Evolutionary conservation across 139 green algal genomes (phyloP).

Genomic region (Cymbomonas tetramitiformis): DNA sequence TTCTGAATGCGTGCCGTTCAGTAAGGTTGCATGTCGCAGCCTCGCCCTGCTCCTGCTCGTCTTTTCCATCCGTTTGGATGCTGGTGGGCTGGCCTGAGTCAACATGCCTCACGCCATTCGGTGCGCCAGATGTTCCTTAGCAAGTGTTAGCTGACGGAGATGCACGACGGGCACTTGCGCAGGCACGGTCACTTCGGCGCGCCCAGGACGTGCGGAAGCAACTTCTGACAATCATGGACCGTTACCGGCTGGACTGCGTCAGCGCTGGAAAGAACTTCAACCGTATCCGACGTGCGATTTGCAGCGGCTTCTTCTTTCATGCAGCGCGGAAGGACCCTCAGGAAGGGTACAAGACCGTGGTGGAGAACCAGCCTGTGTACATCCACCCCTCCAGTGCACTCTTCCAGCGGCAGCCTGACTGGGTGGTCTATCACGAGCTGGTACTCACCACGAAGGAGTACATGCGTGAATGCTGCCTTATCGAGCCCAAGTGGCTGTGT

Average conservation of each 20-base stretch:
- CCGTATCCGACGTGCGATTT: slow-evolving; percentile 88
- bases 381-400: slow-evolving; percentile 77
- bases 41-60: too few relatives aligned
- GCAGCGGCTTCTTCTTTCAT: slow-evolving; percentile 89
- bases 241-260: slow-evolving; percentile 93
- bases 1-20: too few relatives aligned
- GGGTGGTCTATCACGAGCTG: slow-evolving; percentile 93
- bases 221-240: slow-evolving; percentile 96
- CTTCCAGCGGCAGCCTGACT: slow-evolving; percentile 82
- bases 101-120: too few relatives aligned
- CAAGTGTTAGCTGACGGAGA: too few relatives aligned
- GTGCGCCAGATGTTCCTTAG: too few relatives aligned
- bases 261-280: slow-evolving; percentile 70
- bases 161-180: too few relatives aligned
- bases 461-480: slow-evolving; percentile 79
- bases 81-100: too few relatives aligned
- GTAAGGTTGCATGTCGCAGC: too few relatives aligned
- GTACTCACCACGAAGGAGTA: slow-evolving; percentile 92
- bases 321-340: slow-evolving; percentile 72
- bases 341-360: slow-evolving; percentile 65
- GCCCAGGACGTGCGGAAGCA: slow-evolving; percentile 49
- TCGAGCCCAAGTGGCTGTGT: slow-evolving; percentile 91
- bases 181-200: slow-evolving; percentile 76
- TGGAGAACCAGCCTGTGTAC: slow-evolving; percentile 63
- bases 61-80: too few relatives aligned